Base-by-base conservation (phyloP, 2,329 filamentous ascomycete species). In the Alternaria infectoria region DNA sequence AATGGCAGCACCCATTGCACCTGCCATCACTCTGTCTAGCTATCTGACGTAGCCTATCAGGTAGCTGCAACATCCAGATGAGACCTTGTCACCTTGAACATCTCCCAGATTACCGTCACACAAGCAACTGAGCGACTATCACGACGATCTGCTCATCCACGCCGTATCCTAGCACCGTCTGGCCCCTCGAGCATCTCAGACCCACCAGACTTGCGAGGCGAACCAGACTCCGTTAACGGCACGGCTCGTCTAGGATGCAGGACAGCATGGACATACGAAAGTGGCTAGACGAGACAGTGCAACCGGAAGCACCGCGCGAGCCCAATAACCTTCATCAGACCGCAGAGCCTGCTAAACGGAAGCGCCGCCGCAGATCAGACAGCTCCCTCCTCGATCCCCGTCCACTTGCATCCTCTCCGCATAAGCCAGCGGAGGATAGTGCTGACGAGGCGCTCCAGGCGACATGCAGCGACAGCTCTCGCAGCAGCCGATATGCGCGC, bases 251-350 rank as follows among this genome's bases (percentile, higher is more conserved):
- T 63, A 61, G 61, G 44, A 68, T 65, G 61, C 49, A 59, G 51
- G 52, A 59, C 23, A 62, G 30, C 58, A 84, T 84, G 82, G 81
- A 84, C 65, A 81, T 85, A 65, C 72, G 71, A 51, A 77, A 73
- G 67, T 85, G 83, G 83, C 76, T 85, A 50, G 76, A 81, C 55
- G 74, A 80, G 58, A 83, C 79, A 8, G 77, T 74, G 58, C 75
- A 78, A 52, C 74, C 78, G 62, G 72, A 75, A 59, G 69, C 68
- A 30, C 55, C 63, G 73, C 58, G 70, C 74, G 54, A 74, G 69
- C 43, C 68, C 47, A 47, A 66, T 71, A 43, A 66, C 74, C 26
- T 54, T 44, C 17, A 28, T 15, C 25, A 21, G 17, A 23, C 23
- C 23, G 36, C 25, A 46, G 54, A 46, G 40, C 15, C 50, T 40